Evolutionary conservation across 805 yeast genomes (phyloP).

Genomic region (Lipomyces yamadae): DNA sequence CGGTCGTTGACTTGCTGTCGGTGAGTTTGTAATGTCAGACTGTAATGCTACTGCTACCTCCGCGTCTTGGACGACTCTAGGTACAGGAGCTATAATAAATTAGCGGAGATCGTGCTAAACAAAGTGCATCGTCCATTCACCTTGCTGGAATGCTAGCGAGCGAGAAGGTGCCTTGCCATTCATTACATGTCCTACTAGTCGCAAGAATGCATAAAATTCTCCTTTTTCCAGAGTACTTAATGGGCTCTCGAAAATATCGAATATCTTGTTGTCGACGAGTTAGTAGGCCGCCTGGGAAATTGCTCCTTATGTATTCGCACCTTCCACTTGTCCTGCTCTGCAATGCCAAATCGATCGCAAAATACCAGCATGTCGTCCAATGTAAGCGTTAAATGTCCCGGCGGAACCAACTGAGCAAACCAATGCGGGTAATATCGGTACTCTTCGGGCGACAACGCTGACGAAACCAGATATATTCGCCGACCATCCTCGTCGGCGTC

Average conservation of each 20-base stretch:
- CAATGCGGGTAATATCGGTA: constrained; percentile 85
- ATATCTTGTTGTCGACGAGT: constrained; percentile 51
- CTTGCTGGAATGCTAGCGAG: constrained; percentile 35
- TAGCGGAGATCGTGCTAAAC: background rate
- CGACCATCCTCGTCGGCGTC: constrained; percentile 26
- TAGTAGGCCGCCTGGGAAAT: constrained; percentile 47
- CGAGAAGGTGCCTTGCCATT: constrained; percentile 45
- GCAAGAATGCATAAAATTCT: constrained; percentile 83
- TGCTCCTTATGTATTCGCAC: constrained; percentile 44
- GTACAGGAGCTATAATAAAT: constrained; percentile 20
- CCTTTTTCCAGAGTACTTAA: constrained; percentile 74
- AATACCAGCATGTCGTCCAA: constrained; percentile 80
- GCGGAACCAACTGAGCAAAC: constrained; percentile 79
- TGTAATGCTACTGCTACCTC: background rate
- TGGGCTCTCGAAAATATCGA: constrained; percentile 43
- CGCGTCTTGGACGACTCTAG: constrained; percentile 5
- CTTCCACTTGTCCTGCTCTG: constrained; percentile 55
- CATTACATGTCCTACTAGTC: constrained; percentile 77
- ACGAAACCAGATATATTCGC: constrained; percentile 34
- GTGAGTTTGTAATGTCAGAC: background rate
- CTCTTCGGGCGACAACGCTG: constrained; percentile 69
- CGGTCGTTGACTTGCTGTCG: constrained; percentile 10
- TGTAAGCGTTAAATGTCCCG: constrained; percentile 64
- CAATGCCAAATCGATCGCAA: constrained; percentile 73
- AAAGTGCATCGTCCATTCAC: constrained; percentile 15